A percentile compares a stretch with the other conserved stretches of the same genome.
phyloP scores from a whole-genome alignment of 441 rosid genomes.

The Cnidoscolus chayamansa region DNA sequence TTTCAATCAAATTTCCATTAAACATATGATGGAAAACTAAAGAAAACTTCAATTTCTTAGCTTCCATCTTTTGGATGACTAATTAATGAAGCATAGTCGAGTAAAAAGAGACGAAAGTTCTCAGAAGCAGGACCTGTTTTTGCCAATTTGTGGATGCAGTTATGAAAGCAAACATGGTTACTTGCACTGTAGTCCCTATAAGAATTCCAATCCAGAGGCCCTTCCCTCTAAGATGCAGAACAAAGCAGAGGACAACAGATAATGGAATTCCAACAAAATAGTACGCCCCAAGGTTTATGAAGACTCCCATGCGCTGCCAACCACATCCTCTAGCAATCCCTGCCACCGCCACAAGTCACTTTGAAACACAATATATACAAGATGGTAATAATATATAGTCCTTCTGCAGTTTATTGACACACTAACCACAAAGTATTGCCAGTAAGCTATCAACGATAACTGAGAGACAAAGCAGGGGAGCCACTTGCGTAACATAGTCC shows the following conservation, averaged over 20 bases:
- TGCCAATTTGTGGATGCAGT: conserved; percentile 40
- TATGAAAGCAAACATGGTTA: conserved; percentile 30
- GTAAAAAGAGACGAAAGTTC: not conserved
- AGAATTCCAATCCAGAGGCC: conserved; percentile 60
- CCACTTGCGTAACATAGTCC: conserved; percentile 34
- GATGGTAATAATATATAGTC: too few relatives aligned
- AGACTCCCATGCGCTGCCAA: conserved; percentile 54
- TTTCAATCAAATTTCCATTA: too few relatives aligned
- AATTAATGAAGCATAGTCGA: too few relatives aligned
- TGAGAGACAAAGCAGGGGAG: conserved; percentile 42
- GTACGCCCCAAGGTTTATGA: conserved; percentile 50
- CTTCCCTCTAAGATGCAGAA: conserved; percentile 34
- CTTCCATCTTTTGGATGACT: too few relatives aligned
- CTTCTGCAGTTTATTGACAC: not conserved
- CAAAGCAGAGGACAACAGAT: conserved; percentile 38
- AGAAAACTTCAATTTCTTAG: not conserved
- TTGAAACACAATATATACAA: not conserved
- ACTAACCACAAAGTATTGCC: conserved; percentile 46
- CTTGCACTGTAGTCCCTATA: conserved; percentile 37
- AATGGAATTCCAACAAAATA: conserved; percentile 45
- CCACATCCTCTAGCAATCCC: conserved; percentile 62
- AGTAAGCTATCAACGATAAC: conserved; percentile 41
- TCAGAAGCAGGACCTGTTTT: conserved; percentile 36
- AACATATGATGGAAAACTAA: not conserved
- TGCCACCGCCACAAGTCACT: conserved; percentile 3